Evolutionary conservation across 805 yeast species (phyloP), one percentile per base, ranked within the genome.

Genomic region (Jamesozyma jinghongensis): DNA sequence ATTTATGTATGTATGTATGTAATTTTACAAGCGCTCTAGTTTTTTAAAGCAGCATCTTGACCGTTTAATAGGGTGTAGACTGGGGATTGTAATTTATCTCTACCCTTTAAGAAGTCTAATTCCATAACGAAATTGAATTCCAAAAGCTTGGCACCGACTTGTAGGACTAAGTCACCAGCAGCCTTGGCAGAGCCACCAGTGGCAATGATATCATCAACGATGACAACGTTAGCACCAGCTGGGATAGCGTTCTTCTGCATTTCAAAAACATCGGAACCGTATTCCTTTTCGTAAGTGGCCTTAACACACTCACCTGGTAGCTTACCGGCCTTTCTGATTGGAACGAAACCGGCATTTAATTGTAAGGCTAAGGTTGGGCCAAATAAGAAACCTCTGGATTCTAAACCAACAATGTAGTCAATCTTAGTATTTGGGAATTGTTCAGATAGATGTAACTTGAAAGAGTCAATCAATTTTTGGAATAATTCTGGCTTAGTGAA

Each of bases 111-210:
- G 76, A 90, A 92, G 57, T 85, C 90, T 56, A 92, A 78, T 68
- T 92, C 98, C 85, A 92, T 78, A 35, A 92, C 85, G 59, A 92
- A 92, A 49, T 81, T 68, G 63, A 78, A 92, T 66, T 87, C 95
- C 39, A 81, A 61, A 40, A 88, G 73, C 44, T 80, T 74, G 46
- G 81, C 95, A 42, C 79, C 78, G 46, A 79, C 71, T 62, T 73
- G 67, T 50, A 60, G 58, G 38, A 86, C 82, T 49, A 92, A 73
- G 57, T 85, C 81, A 44, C 95, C 97, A 32, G 97, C 97, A 44
- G 94, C 96, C 41, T 68, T 66, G 19, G 98, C 98, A 52, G 94
- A 82, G 31, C 99, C 99, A 47, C 97, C 97, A 30, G 98, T 92
- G 37, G 98, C 98, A 61, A 92, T 82, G 55, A 92, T 87, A 59